These are phyloP conservation scores for Pseudogymnoascus verrucosus DNA, from an alignment of 2,329 filamentous ascomycete genomes.

Conservation along the genomic window DNA sequence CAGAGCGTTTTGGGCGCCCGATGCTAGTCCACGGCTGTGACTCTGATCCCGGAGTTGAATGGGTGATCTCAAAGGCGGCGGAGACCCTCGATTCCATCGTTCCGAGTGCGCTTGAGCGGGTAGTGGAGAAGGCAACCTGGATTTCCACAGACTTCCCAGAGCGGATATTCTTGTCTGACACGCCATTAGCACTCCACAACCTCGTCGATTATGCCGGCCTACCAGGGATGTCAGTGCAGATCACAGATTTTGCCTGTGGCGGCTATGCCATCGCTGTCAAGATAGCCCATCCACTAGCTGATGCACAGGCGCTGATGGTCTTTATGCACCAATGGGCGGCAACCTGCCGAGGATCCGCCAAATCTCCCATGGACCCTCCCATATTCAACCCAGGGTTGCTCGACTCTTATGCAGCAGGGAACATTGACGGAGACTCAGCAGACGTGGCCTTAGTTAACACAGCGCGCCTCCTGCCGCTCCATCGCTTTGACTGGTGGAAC, in stretches of 20 bases:
- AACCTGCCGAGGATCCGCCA: constrained; percentile 19
- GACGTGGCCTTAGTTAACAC: constrained; percentile 22
- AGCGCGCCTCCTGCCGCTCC: constrained; percentile 34
- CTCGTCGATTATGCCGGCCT: constrained; percentile 25
- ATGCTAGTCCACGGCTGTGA: constrained; percentile 30
- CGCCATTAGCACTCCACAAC: constrained; percentile 29
- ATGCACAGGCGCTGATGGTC: constrained; percentile 35
- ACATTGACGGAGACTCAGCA: constrained; percentile 21
- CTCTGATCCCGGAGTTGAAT: constrained; percentile 36
- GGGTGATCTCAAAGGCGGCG: constrained; percentile 27
- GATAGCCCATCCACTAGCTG: constrained; percentile 37
- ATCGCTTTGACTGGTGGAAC: constrained; percentile 40
- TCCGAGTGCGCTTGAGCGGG: constrained; percentile 20
- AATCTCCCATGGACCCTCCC: constrained; percentile 18
- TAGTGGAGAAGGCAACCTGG: constrained; percentile 24
- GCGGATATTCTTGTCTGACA: constrained; percentile 28
- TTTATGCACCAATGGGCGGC: constrained; percentile 38
- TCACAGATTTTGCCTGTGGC: constrained; percentile 34
- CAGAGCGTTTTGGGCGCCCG: constrained; percentile 29
- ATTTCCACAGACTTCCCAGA: constrained; percentile 30
- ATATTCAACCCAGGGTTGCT: constrained; percentile 35
- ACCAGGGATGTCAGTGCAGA: constrained; percentile 31
- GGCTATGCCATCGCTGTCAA: constrained; percentile 35
- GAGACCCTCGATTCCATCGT: constrained; percentile 26
- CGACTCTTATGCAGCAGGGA: constrained; percentile 28